Evolutionary conservation across 495 filamentous ascomycete species (phyloP).

Genomic region (Amniculicola lignicola): DNA sequence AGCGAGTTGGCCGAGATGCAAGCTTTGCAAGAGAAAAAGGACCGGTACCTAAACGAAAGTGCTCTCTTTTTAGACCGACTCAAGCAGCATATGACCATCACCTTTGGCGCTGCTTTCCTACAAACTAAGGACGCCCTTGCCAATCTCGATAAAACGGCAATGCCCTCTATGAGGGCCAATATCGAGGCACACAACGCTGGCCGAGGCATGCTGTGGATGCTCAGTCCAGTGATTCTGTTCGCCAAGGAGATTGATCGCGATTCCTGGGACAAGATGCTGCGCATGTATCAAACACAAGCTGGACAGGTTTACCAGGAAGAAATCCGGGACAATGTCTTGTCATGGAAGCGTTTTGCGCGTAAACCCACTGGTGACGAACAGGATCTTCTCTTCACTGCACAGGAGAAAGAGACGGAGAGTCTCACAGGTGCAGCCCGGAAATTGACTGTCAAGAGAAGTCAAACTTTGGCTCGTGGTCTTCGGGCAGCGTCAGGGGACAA

Average conservation of each 20-base stretch:
- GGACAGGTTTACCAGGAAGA: constrained; percentile 76
- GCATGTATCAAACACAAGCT: constrained; percentile 73
- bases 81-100: constrained; percentile 73
- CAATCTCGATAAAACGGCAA: constrained; percentile 28
- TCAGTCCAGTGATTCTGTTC: constrained; percentile 80
- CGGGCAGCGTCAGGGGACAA: constrained; percentile 65
- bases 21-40: constrained; percentile 88
- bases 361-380: constrained; percentile 81
- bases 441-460: constrained; percentile 83
- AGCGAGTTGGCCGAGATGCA: constrained; percentile 87
- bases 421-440: constrained; percentile 76
- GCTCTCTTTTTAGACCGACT: constrained; percentile 70
- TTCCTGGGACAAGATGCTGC: constrained; percentile 76
- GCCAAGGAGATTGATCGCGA: constrained; percentile 72
- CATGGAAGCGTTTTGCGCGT: constrained; percentile 78
- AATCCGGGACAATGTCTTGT: constrained; percentile 71
- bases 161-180: constrained; percentile 49
- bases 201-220: constrained; percentile 69
- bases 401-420: constrained; percentile 76
- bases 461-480: constrained; percentile 74
- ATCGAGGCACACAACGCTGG: constrained; percentile 50
- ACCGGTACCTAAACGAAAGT: constrained; percentile 73
- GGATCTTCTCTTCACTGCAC: constrained; percentile 81
- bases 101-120: constrained; percentile 71
- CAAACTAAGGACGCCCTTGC: constrained; percentile 59